Evolutionary conservation across 495 filamentous ascomycete species (phyloP).

Genomic region (Copromyces sp.): DNA sequence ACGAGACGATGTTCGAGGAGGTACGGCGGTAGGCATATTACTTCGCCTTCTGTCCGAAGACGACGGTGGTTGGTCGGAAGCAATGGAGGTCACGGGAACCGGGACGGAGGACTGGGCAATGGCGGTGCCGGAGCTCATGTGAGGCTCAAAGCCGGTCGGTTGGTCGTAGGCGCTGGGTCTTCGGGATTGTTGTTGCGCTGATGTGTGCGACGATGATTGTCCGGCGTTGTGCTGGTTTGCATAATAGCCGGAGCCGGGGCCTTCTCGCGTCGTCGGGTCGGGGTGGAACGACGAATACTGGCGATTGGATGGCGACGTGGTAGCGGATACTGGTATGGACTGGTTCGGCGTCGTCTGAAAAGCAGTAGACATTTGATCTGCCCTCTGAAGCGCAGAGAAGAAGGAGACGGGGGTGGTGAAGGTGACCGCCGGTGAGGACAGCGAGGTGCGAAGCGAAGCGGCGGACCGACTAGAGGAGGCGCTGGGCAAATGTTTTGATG

Average conservation of each 20-base stretch:
- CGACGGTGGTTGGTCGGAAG: conserved; percentile 34
- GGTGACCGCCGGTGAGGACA: neutral
- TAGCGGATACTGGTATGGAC: conserved; percentile 34
- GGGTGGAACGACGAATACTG: conserved; percentile 31
- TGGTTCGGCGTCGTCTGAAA: conserved; percentile 46
- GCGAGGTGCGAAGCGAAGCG: neutral
- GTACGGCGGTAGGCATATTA: conserved; percentile 39
- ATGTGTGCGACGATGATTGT: conserved; percentile 26
- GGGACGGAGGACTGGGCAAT: conserved; percentile 34
- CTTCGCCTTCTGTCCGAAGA: conserved; percentile 29
- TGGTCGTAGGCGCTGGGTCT: conserved; percentile 44
- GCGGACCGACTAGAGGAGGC: neutral
- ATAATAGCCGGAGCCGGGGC: conserved; percentile 28
- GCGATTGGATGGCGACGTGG: conserved; percentile 37
- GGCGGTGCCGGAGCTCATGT: conserved; percentile 38
- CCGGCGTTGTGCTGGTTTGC: conserved; percentile 28
- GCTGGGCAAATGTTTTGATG: conserved; percentile 8
- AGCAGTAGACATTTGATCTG: conserved; percentile 44
- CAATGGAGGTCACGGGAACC: conserved; percentile 33
- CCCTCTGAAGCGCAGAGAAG: conserved; percentile 16
- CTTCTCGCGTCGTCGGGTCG: conserved; percentile 30
- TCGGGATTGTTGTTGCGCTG: conserved; percentile 37
- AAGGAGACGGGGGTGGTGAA: neutral
- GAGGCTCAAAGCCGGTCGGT: conserved; percentile 31
- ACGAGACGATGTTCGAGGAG: conserved; percentile 54